These are phyloP conservation scores for Wickerhamiella kazuoi DNA, from an alignment of 805 yeast genomes.

Conservation along the genomic window DNA sequence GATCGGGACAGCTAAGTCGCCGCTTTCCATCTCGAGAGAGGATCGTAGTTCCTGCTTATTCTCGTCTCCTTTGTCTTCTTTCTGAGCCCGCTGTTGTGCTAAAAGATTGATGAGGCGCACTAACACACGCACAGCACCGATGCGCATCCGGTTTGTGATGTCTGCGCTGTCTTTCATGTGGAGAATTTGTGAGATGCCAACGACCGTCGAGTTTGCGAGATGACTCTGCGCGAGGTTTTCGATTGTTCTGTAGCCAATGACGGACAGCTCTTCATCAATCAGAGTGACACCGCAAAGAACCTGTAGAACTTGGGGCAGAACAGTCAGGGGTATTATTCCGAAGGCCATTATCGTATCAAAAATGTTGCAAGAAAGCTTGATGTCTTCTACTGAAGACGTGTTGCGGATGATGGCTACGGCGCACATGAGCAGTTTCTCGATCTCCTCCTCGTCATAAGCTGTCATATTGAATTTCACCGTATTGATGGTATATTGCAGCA, in stretches of 20 bases:
- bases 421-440: slow-evolving; percentile 21
- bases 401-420: slow-evolving; percentile 25
- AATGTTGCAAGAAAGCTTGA: slow-evolving; percentile 26
- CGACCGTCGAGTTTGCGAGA: slow-evolving; percentile 22
- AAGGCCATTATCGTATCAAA: slow-evolving; percentile 28
- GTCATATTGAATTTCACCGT: slow-evolving; percentile 33
- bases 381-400: slow-evolving; percentile 24
- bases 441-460: slow-evolving; percentile 26
- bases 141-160: slow-evolving; percentile 19
- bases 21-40: not conserved
- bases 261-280: slow-evolving; percentile 22
- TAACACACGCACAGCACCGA: slow-evolving; percentile 22
- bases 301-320: slow-evolving; percentile 25
- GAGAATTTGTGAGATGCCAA: slow-evolving; percentile 19
- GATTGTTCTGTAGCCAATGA: slow-evolving; percentile 25
- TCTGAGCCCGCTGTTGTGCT: not conserved
- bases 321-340: slow-evolving; percentile 29
- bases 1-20: slow-evolving; percentile 1
- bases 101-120: slow-evolving; percentile 11
- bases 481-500: slow-evolving; percentile 26
- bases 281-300: slow-evolving; percentile 31
- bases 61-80: not conserved
- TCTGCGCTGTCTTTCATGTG: slow-evolving; percentile 14
- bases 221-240: slow-evolving; percentile 24
- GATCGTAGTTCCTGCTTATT: not conserved